Conservation (phyloP, 208 protist species). For the Crithidia thermophila region DNA sequence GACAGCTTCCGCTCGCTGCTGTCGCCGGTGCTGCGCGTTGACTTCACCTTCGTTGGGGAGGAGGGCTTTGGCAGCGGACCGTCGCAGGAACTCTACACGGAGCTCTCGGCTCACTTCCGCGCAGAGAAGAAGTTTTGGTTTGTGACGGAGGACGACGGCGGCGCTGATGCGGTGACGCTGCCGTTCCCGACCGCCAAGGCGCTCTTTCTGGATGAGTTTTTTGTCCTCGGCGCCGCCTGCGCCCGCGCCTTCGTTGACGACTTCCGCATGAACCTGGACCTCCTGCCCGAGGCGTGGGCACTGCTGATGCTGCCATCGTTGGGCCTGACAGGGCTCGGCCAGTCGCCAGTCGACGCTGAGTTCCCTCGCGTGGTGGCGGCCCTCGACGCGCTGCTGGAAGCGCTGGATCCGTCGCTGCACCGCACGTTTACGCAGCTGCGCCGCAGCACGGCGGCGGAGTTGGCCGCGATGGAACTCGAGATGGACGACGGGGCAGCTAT, state of each 20-base stretch:
- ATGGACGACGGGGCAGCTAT: conserved; percentile 49
- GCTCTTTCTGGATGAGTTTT: conserved; percentile 60
- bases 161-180: conserved; percentile 25
- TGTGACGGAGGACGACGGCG: conserved; percentile 52
- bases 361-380: not conserved
- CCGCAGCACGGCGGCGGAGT: conserved; percentile 34
- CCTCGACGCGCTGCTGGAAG: conserved; percentile 27
- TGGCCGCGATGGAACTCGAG: conserved; percentile 56
- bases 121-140: conserved; percentile 56
- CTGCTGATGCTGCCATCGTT: conserved; percentile 38
- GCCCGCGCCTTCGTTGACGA: conserved; percentile 77
- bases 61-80: conserved; percentile 86
- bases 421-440: conserved; percentile 52
- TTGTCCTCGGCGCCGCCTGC: conserved; percentile 71
- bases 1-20: conserved; percentile 49
- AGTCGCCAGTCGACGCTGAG: not conserved
- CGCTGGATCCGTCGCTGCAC: conserved; percentile 57
- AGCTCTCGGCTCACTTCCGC: conserved; percentile 61
- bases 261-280: conserved; percentile 67
- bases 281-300: conserved; percentile 60
- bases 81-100: conserved; percentile 88
- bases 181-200: conserved; percentile 60
- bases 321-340: conserved; percentile 2
- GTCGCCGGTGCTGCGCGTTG: conserved; percentile 63
- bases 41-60: conserved; percentile 81